Percentiles rank a stretch among this genome's conserved stretches.
phyloP scores from a whole-genome alignment of 164 flowering plant species.

The Berberis vulgaris region DNA sequence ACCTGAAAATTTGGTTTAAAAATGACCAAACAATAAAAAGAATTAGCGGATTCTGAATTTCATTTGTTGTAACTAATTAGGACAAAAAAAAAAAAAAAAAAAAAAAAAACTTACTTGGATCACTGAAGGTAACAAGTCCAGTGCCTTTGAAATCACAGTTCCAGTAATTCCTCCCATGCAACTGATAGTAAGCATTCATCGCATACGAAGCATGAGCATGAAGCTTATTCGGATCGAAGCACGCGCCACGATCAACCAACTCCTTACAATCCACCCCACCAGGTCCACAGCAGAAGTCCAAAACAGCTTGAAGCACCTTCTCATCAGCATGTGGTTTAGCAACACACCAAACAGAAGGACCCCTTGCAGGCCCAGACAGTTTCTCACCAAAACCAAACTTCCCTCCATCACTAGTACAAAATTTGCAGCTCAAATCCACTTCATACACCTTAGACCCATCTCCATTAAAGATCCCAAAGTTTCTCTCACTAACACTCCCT shows the following conservation, averaged over 20 bases:
- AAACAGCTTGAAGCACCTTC: constrained; percentile 43
- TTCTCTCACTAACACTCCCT: constrained; percentile 47
- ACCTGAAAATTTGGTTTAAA: constrained; percentile 23
- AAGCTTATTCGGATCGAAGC: constrained; percentile 45
- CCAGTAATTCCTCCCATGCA: constrained; percentile 73
- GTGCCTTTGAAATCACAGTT: constrained; percentile 65
- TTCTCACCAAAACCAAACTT: constrained; percentile 27
- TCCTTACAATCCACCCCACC: constrained; percentile 67
- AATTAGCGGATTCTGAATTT: neutral
- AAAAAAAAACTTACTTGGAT: constrained; percentile 44
- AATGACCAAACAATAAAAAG: neutral
- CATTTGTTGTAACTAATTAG: neutral
- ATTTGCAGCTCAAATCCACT: constrained; percentile 52
- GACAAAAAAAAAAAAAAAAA: too few species aligned
- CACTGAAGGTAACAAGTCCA: constrained; percentile 56
- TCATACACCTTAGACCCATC: constrained; percentile 57
- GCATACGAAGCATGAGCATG: constrained; percentile 67
- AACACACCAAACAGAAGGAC: constrained; percentile 70
- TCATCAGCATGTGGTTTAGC: constrained; percentile 60
- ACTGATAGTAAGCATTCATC: constrained; percentile 65
- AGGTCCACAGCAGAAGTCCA: constrained; percentile 60
- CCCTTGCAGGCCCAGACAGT: constrained; percentile 17
- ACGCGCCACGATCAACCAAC: constrained; percentile 33
- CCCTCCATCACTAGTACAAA: constrained; percentile 31
- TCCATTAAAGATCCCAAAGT: constrained; percentile 51